Conservation (phyloP, 495 filamentous ascomycete species). For the Neurospora sublineolata region DNA sequence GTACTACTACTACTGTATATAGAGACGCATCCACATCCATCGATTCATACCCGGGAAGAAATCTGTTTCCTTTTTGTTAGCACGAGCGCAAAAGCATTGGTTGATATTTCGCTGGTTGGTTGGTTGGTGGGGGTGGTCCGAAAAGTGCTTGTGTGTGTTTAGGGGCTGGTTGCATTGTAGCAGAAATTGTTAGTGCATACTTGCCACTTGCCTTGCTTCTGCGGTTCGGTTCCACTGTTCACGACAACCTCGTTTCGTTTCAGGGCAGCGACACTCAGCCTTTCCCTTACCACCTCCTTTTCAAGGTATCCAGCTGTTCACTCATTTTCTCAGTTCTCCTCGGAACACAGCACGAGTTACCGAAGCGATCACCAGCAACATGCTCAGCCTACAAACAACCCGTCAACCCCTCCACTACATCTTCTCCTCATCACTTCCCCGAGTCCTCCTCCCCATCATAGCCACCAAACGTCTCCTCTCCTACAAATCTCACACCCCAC, state of each 20-base stretch:
- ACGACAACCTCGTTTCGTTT: neutral
- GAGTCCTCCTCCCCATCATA: neutral
- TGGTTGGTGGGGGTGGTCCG: neutral
- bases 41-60: neutral
- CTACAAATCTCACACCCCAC: neutral
- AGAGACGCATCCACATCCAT: neutral
- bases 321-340: too few relatives aligned
- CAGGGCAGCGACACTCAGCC: neutral
- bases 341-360: neutral
- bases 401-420: neutral
- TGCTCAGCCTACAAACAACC: neutral
- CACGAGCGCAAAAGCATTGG: neutral
- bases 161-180: neutral
- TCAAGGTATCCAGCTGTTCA: too few relatives aligned
- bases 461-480: neutral
- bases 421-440: neutral
- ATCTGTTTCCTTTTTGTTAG: neutral
- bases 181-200: neutral
- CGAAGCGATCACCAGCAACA: neutral
- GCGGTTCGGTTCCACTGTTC: neutral
- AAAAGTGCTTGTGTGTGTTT: neutral
- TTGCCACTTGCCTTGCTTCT: neutral
- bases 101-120: neutral
- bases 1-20: neutral
- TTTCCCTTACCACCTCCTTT: too few relatives aligned